A percentile compares a stretch with the other conserved stretches of the same genome.
Conservation (phyloP, 345 rosid species). For the Bruguiera parviflora region DNA sequence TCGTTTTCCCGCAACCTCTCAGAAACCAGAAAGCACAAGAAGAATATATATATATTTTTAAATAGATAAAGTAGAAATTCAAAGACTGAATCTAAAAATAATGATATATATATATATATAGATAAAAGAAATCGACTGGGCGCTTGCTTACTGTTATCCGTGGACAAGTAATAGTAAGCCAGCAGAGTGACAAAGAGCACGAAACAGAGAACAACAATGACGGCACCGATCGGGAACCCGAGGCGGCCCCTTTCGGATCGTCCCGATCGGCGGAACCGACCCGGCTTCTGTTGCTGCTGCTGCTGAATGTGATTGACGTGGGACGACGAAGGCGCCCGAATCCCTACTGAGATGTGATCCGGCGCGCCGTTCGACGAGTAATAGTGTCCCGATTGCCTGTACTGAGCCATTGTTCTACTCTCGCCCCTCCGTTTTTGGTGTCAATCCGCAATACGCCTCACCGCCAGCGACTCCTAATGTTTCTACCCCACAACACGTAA, state of each 20-base stretch:
- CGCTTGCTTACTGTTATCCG: slow-evolving; percentile 12
- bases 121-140: background rate
- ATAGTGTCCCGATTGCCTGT: slow-evolving; percentile 71
- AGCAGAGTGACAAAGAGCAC: slow-evolving; percentile 56
- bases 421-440: no score
- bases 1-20: slow-evolving; percentile 13
- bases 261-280: slow-evolving; percentile 54
- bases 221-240: slow-evolving; percentile 44
- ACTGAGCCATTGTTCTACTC: slow-evolving; percentile 58
- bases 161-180: slow-evolving; percentile 60
- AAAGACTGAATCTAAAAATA: no score
- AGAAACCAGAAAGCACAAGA: slow-evolving; percentile 8
- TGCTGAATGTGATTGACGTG: slow-evolving; percentile 10
- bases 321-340: slow-evolving; percentile 30
- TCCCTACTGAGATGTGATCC: slow-evolving; percentile 62
- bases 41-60: no score
- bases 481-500: no score
- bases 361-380: slow-evolving; percentile 41
- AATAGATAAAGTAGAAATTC: background rate
- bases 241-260: slow-evolving; percentile 52
- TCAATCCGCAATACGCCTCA: no score
- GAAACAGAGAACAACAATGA: slow-evolving; percentile 45
- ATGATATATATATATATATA: no score
- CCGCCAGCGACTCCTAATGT: no score
- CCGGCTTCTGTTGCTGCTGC: slow-evolving; percentile 33